Conservation (phyloP, 2,329 filamentous ascomycete species). For the Rasamsonia emersonii region DNA sequence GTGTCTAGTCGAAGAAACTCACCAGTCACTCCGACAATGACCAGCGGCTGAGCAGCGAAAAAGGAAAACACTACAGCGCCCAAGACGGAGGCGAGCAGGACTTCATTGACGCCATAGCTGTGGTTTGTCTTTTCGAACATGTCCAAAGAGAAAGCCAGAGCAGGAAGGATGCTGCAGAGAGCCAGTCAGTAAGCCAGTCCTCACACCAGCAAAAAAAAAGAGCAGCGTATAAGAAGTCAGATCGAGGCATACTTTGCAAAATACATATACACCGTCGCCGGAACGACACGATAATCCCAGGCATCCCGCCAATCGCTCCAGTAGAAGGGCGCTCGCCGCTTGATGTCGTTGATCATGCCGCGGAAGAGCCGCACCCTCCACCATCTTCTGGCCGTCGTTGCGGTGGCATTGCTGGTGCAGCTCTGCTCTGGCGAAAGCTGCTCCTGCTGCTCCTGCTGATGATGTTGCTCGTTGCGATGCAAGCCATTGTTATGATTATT, state of each 20-base stretch:
- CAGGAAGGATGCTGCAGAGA: conserved; percentile 63
- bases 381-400: conserved; percentile 42
- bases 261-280: conserved; percentile 87
- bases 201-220: not conserved
- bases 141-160: conserved; percentile 80
- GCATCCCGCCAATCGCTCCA: conserved; percentile 76
- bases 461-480: too few species aligned
- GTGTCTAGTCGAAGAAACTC: conserved; percentile 8
- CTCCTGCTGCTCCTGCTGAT: too few species aligned
- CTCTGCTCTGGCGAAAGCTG: conserved; percentile 6
- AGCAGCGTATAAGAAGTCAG: conserved; percentile 2
- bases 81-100: conserved; percentile 75
- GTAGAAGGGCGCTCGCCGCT: conserved; percentile 67
- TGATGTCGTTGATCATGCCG: conserved; percentile 72
- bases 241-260: conserved; percentile 73
- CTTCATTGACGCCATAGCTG: conserved; percentile 85
- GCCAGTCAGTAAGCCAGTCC: conserved; percentile 9
- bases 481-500: too few species aligned
- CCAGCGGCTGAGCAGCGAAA: conserved; percentile 72
- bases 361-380: conserved; percentile 68
- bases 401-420: conserved; percentile 6
- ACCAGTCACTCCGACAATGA: conserved; percentile 85
- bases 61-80: conserved; percentile 74
- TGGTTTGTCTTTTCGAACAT: conserved; percentile 85
- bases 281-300: conserved; percentile 83